Evolutionary conservation across 257 asterid species (phyloP).

Genomic region (Solanum chilense): DNA sequence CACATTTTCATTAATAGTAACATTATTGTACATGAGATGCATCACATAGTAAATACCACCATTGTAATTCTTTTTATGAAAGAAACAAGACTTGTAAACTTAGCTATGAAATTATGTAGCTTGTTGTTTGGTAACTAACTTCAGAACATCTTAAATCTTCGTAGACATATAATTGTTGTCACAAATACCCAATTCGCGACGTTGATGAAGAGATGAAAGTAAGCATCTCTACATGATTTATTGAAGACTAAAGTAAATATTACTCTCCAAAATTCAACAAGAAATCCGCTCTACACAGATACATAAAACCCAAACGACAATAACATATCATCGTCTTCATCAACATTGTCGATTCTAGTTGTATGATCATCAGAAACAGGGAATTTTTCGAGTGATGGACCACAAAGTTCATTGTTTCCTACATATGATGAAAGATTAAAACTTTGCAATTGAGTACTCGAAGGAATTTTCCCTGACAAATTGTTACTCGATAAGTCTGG

Average conservation of each 20-base stretch:
- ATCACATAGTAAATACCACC: not conserved
- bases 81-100: not conserved
- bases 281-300: not conserved
- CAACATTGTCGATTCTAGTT: not conserved
- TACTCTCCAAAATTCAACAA: not conserved
- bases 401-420: not conserved
- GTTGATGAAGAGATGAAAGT: not conserved
- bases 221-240: not conserved
- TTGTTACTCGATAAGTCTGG: no score
- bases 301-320: not conserved
- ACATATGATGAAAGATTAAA: no score
- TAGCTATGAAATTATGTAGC: no score
- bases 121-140: no score
- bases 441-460: no score
- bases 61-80: not conserved
- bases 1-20: no score
- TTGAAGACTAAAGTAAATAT: not conserved
- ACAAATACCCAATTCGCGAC: no score
- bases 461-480: no score
- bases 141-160: no score
- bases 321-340: not conserved
- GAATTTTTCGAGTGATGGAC: not conserved
- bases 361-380: not conserved
- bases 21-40: not conserved
- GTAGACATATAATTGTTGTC: no score